These are phyloP conservation scores for Wickerhamiella dianesei DNA, from an alignment of 805 yeast genomes.

Conservation along the genomic window DNA sequence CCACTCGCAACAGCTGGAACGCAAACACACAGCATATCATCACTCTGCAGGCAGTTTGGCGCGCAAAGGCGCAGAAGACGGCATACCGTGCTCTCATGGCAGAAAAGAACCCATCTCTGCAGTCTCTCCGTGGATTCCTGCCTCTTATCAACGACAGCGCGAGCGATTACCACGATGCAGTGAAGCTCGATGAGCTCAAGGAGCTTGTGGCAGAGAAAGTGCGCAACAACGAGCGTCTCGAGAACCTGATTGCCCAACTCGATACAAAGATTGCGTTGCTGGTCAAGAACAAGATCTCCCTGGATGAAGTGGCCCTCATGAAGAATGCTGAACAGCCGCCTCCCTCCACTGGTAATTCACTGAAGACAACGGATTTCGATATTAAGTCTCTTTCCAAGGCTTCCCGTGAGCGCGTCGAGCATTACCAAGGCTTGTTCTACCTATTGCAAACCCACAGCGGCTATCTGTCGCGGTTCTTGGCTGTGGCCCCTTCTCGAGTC, in stretches of 20 bases:
- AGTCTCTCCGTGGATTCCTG: constrained; percentile 65
- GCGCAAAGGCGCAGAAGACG: constrained; percentile 50
- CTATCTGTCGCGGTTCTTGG: constrained; percentile 47
- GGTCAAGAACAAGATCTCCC: constrained; percentile 62
- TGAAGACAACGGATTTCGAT: constrained; percentile 19
- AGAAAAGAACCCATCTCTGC: constrained; percentile 61
- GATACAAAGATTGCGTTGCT: constrained; percentile 67
- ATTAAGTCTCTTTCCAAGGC: constrained; percentile 28
- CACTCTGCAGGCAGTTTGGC: constrained; percentile 58
- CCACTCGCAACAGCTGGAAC: constrained; percentile 36
- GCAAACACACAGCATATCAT: constrained; percentile 46
- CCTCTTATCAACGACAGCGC: constrained; percentile 59
- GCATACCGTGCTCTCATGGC: constrained; percentile 64
- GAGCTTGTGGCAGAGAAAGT: constrained; percentile 59
- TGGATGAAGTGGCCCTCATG: constrained; percentile 44
- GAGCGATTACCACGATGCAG: constrained; percentile 61
- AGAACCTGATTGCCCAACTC: constrained; percentile 58
- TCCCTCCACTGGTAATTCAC: constrained; percentile 5
- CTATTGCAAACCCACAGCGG: constrained; percentile 70
- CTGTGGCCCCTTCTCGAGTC: constrained; percentile 11
- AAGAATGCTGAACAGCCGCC: constrained; percentile 11
- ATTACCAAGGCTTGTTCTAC: constrained; percentile 67
- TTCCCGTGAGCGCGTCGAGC: constrained; percentile 38
- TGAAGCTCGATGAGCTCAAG: constrained; percentile 50
- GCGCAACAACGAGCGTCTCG: constrained; percentile 55